Base-by-base conservation (phyloP, 805 yeast genomes). In the Wickerhamiella azymoides region DNA sequence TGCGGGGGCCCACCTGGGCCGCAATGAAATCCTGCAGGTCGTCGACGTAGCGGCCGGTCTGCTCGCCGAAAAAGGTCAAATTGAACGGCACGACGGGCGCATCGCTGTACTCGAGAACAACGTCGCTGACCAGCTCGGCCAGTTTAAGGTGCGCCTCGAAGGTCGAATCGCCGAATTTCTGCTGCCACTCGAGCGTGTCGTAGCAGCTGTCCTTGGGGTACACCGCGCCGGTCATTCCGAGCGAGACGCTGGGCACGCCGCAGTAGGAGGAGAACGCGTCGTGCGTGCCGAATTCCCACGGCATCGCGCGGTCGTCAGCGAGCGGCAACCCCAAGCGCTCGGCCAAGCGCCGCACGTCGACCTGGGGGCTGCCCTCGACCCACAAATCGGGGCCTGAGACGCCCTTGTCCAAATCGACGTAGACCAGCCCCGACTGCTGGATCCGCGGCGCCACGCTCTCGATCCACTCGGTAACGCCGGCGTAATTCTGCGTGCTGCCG, bases 381-480 rank as follows among this genome's bases (percentile, higher is more conserved):
- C 71, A 68, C 30, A 88, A 58, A 0, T 66, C 58, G 39, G 72
- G 70, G 2, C 72, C 72, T 63, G 80, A 60, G 1, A 77, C 64
- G 16, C 80, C 71, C 1, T 76, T 72, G 60, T 79, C 85, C 49
- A 88, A 66, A 56, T 88, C 94, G 48, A 88, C 70, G 52, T 82
- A 80, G 0, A 84, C 69, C 54, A 74, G 77, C 0, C 81, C 80
- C 51, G 80, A 79, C 40, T 73, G 69, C 45, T 69, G 65, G 24
- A 85, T 63, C 35, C 68, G 70, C 19, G 72, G 70, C n/a, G 65
- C 59, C 47, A 72, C 71, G 32, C 68, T 64, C 53, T 80, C 83
- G 6, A 79, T 69, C 72, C 88, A 77, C 55, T 81, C 89, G 0
- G 86, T 71, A n/a, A 84, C 70, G 0, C 97, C 97, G 0, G 92